phyloP scores from a whole-genome alignment of 495 filamentous ascomycete genomes.

The Trichodelitschia bisporula region DNA sequence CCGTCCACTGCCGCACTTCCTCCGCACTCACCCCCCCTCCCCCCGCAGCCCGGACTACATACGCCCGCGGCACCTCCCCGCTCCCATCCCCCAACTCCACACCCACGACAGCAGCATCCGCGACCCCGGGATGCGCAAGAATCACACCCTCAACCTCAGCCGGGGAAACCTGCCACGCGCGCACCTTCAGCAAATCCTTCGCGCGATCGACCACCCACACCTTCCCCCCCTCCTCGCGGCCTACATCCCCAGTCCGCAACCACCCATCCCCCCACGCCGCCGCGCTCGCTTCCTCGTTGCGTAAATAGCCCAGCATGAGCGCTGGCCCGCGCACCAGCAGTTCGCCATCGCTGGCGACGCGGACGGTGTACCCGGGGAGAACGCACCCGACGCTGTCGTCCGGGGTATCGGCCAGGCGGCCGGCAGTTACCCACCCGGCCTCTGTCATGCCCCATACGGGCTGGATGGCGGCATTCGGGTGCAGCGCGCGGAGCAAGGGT shows the following conservation, averaged over 20 bases:
- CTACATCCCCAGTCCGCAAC: slow-evolving; percentile 12
- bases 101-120: slow-evolving; percentile 3
- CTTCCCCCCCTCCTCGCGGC: slow-evolving; percentile 5
- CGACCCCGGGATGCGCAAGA: slow-evolving; percentile 3
- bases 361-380: too few relatives aligned
- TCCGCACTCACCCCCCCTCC: not conserved
- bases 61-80: slow-evolving; percentile 1
- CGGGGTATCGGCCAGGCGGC: too few relatives aligned
- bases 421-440: too few relatives aligned
- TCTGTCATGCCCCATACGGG: too few relatives aligned
- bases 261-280: slow-evolving; percentile 6
- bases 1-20: slow-evolving; percentile 1
- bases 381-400: too few relatives aligned
- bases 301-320: slow-evolving; percentile 10
- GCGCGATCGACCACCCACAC: slow-evolving; percentile 11
- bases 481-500: slow-evolving; percentile 6
- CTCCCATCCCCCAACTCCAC: slow-evolving; percentile 22
- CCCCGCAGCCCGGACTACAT: slow-evolving; percentile 4
- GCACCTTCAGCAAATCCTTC: slow-evolving; percentile 15
- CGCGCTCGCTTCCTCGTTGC: slow-evolving; percentile 8
- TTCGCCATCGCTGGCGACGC: slow-evolving; percentile 27
- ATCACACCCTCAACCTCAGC: slow-evolving; percentile 12
- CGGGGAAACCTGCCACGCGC: slow-evolving; percentile 11
- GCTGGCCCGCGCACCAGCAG: slow-evolving; percentile 9
- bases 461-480: too few relatives aligned